phyloP scores from a whole-genome alignment of 768 basidiomycete species.

The Mycena epipterygia region DNA sequence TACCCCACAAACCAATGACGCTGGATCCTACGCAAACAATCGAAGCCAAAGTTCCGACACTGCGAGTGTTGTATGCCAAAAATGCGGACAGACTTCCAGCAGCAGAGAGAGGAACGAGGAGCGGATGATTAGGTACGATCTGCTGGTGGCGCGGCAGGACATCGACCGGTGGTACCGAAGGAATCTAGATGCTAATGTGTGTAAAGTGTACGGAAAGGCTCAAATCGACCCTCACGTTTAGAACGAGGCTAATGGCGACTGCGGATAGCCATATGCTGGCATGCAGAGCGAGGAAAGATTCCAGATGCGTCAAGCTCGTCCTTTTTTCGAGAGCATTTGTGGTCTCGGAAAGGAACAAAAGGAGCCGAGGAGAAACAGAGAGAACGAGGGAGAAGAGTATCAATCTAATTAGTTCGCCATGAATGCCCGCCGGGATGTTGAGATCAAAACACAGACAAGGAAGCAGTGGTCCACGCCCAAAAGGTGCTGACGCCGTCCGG shows the following conservation, averaged over 20 bases:
- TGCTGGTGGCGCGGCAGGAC: conserved; percentile 43
- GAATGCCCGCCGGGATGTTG: neutral
- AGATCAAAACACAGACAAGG: conserved; percentile 42
- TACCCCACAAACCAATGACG: conserved; percentile 72
- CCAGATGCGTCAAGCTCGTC: conserved; percentile 70
- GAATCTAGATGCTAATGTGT: conserved; percentile 53
- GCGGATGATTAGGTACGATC: conserved; percentile 63
- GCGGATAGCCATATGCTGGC: conserved; percentile 73
- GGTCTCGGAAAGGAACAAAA: conserved; percentile 75
- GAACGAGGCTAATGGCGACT: conserved; percentile 67
- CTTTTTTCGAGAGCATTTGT: conserved; percentile 49
- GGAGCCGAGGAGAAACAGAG: conserved; percentile 70
- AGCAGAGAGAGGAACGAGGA: conserved; percentile 71
- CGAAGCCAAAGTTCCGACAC: conserved; percentile 69
- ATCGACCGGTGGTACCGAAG: conserved; percentile 57
- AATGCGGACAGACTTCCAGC: conserved; percentile 70
- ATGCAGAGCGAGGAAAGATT: conserved; percentile 77
- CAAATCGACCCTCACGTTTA: conserved; percentile 62
- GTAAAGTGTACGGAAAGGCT: conserved; percentile 12
- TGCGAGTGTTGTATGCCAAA: conserved; percentile 72
- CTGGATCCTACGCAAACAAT: conserved; percentile 64
- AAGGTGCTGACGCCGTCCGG: conserved; percentile 43
- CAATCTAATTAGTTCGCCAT: conserved; percentile 44
- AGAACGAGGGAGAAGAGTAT: conserved; percentile 52
- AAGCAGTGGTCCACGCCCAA: conserved; percentile 58